Evolutionary conservation across 805 yeast species (phyloP).

Genomic region (Jamesozyma hellenica): DNA sequence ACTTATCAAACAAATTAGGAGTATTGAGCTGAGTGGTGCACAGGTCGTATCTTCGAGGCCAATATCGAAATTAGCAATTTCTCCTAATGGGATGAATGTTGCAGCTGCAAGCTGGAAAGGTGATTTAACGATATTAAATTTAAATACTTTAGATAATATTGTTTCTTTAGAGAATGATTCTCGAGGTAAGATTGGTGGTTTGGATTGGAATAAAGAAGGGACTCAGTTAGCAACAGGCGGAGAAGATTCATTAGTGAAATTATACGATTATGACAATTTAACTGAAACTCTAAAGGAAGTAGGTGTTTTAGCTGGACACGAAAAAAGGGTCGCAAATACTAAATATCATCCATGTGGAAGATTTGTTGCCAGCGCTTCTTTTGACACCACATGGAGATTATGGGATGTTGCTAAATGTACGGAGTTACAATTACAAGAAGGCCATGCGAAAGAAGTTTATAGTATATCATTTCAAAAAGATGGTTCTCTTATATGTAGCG

Average conservation of each 20-base stretch:
- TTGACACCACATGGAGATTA: slow-evolving; percentile 77
- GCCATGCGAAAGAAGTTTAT: slow-evolving; percentile 69
- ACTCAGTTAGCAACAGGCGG: slow-evolving; percentile 35
- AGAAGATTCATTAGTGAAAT: slow-evolving; percentile 33
- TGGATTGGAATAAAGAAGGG: slow-evolving; percentile 49
- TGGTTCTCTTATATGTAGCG: slow-evolving; percentile 67
- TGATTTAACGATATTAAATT: slow-evolving; percentile 40
- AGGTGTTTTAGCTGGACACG: slow-evolving; percentile 34
- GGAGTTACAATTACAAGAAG: slow-evolving; percentile 66
- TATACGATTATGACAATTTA: slow-evolving; percentile 27
- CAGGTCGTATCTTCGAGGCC: slow-evolving; percentile 66
- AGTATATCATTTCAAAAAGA: slow-evolving; percentile 57
- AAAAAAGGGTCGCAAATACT: slow-evolving; percentile 48
- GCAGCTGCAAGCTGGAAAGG: slow-evolving; percentile 87
- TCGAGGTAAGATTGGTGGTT: slow-evolving; percentile 56
- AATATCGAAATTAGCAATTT: slow-evolving; percentile 45
- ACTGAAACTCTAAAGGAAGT: slow-evolving; percentile 12
- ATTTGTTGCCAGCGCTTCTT: slow-evolving; percentile 60
- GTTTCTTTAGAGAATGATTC: slow-evolving; percentile 22
- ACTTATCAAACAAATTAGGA: slow-evolving; percentile 28
- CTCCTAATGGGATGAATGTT: slow-evolving; percentile 26
- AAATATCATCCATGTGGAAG: slow-evolving; percentile 56
- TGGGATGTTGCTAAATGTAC: slow-evolving; percentile 57
- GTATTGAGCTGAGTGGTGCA: slow-evolving; percentile 47
- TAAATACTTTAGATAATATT: slow-evolving; percentile 29